Evolutionary conservation across 2,329 filamentous ascomycete genomes (phyloP), one percentile per base, ranked within the genome.

Genomic region (Pezicula neosporulosa): DNA sequence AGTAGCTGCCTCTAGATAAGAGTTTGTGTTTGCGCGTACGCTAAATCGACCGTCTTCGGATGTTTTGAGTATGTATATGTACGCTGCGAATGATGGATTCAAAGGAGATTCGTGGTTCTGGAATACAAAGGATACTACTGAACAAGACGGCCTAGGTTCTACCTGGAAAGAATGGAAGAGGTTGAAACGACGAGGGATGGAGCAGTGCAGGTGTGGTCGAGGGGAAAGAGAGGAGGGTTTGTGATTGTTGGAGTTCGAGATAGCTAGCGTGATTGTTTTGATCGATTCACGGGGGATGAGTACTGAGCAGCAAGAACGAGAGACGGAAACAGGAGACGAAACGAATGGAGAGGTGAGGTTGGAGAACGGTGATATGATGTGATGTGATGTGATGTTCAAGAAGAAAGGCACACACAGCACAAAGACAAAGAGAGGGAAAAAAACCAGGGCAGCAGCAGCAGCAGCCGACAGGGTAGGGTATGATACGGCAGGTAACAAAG

Each of bases 141-240:
- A 47, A 55, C 55, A 76, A 73, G 61, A 66, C 56, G 68, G 73
- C 77, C 77, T 68, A 81, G 78, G 77, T 71, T 81, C 78, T 81
- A 81, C 78, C 78, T 76, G 76, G 74, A 72, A 73, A 68, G 74
- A 77, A 77, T 45, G 12, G 55, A 60, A 58, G 35, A 49, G 42
- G n/a, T 28, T 13, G 27, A 44, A 33, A 5, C 9, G 21, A 13
- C n/a, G n/a, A 27, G 27, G 8, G 21, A 27, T 8, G n/a, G 16
- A 27, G 15, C 3, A n/a, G 21, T 21, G 8, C 41, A 16, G 13
- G 10, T 24, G 27, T 10, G 42, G 9, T 16, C 9, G 27, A 44
- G 42, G 21, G 12, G 42, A 30, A 9, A 19, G 19, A 19, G 42
- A 30, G n/a, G 21, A 12, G 42, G 9, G n/a, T 12, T 30, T 4